These are phyloP conservation scores for Coemansia sp. DNA, from an alignment of 192 early-diverging fungal species.

Conservation along the genomic window DNA sequence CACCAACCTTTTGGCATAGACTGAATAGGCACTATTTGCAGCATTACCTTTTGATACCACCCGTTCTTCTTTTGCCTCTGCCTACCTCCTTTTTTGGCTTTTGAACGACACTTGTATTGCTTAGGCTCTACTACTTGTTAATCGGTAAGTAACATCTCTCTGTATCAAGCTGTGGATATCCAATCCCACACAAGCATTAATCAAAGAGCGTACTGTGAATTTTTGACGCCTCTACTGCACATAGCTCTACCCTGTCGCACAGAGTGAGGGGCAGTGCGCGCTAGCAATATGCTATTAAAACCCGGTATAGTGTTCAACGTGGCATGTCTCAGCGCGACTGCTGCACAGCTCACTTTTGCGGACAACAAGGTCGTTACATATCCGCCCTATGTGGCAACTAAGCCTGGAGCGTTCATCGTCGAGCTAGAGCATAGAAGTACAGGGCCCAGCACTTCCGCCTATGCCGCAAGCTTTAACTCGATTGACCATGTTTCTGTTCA, in stretches of 20 bases:
- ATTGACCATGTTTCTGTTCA: slow-evolving; percentile 12
- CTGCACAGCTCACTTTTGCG: background rate
- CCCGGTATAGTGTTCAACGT: background rate
- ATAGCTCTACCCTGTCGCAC: background rate
- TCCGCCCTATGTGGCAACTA: slow-evolving; percentile 9
- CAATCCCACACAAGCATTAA: background rate
- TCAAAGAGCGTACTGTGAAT: too few relatives aligned
- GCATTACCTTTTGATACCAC: background rate
- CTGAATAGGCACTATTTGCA: background rate
- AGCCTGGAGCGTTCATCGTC: slow-evolving; percentile 25
- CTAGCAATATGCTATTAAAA: background rate
- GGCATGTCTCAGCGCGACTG: background rate
- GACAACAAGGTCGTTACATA: slow-evolving; percentile 10
- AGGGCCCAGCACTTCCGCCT: background rate
- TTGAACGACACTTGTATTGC: background rate
- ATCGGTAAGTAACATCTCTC: background rate
- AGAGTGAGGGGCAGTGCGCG: background rate
- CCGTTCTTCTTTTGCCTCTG: too few relatives aligned
- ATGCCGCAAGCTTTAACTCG: slow-evolving; percentile 5
- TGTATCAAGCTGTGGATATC: background rate
- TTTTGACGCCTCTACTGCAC: background rate
- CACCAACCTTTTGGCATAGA: background rate
- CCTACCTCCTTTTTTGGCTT: background rate
- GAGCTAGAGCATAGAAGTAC: slow-evolving; percentile 20
- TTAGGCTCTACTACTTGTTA: background rate